These are phyloP conservation scores for Diaporthe sp. DNA, from an alignment of 2,329 filamentous ascomycete species.

Conservation along the genomic window DNA sequence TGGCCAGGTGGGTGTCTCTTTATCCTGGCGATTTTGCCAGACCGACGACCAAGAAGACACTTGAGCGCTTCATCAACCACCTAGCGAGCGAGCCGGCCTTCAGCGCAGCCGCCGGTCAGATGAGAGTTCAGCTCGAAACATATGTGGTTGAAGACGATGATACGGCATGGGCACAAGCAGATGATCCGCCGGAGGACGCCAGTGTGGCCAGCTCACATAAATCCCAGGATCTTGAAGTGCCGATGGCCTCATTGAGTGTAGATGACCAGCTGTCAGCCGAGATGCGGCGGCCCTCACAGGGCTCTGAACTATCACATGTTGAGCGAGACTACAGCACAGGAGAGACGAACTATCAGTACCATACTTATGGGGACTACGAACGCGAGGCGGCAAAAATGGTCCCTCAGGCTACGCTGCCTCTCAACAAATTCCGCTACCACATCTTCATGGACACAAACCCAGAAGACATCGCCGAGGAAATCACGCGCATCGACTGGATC, in stretches of 20 bases:
- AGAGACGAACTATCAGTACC: slow-evolving; percentile 68
- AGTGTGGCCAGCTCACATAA: slow-evolving; percentile 51
- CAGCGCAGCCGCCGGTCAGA: slow-evolving; percentile 86
- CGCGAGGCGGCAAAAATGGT: slow-evolving; percentile 80
- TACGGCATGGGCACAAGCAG: slow-evolving; percentile 89
- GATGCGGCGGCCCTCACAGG: slow-evolving; percentile 60
- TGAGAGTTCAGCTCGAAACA: slow-evolving; percentile 81
- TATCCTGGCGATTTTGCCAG: slow-evolving; percentile 96
- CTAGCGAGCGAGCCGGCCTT: slow-evolving; percentile 87
- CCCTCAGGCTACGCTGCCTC: slow-evolving; percentile 75
- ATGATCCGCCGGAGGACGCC: slow-evolving; percentile 68
- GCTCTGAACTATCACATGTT: slow-evolving; percentile 59
- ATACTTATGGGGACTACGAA: slow-evolving; percentile 84
- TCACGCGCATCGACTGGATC: slow-evolving; percentile 97
- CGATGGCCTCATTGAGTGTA: slow-evolving; percentile 63
- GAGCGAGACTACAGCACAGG: slow-evolving; percentile 55
- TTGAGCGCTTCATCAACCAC: slow-evolving; percentile 81
- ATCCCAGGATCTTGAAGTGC: slow-evolving; percentile 50
- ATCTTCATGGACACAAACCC: slow-evolving; percentile 89
- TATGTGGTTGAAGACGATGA: slow-evolving; percentile 89
- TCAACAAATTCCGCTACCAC: slow-evolving; percentile 91
- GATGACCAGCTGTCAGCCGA: slow-evolving; percentile 56
- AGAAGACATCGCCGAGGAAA: slow-evolving; percentile 88
- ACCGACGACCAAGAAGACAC: slow-evolving; percentile 76
- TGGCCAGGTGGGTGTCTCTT: slow-evolving; percentile 89